Conservation (phyloP, 371 early-diverging fungal genomes). For the Haplosporangium sp. region DNA sequence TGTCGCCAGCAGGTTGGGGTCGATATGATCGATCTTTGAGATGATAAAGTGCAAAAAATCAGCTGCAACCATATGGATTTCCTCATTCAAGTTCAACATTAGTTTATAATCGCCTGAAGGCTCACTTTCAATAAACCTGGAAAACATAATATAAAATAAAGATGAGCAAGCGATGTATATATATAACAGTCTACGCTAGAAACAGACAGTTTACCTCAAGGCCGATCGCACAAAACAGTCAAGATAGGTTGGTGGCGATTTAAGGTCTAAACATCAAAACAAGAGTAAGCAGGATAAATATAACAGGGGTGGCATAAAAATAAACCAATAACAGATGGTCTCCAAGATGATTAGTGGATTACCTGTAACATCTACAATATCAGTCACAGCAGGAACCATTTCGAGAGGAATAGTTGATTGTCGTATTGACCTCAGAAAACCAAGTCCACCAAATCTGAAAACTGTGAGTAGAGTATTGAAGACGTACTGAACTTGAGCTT, state of each 20-base stretch:
- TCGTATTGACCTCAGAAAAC: constrained; percentile 68
- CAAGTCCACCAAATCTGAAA: constrained; percentile 67
- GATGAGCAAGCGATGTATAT: not conserved
- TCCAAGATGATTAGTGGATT: not conserved
- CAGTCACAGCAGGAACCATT: constrained; percentile 29
- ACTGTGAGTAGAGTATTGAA: constrained; percentile 68
- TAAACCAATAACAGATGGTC: not conserved
- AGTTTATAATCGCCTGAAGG: constrained; percentile 40
- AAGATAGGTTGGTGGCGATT: constrained; percentile 39
- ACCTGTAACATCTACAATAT: constrained; percentile 37
- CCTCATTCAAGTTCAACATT: constrained; percentile 50
- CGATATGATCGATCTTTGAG: constrained; percentile 65
- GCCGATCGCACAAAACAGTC: constrained; percentile 53
- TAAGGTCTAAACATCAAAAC: constrained; percentile 23
- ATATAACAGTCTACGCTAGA: not conserved
- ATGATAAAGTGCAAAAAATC: constrained; percentile 73
- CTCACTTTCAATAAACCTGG: constrained; percentile 53
- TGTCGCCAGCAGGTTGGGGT: constrained; percentile 62
- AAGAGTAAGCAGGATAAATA: not conserved
- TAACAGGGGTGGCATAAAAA: not conserved
- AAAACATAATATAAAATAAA: not conserved
- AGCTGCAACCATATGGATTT: constrained; percentile 72
- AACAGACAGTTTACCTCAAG: constrained; percentile 17
- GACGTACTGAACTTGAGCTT: constrained; percentile 74
- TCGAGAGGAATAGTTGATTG: constrained; percentile 45